phyloP scores from a whole-genome alignment of 2,329 filamentous ascomycete genomes.

The Venturia pyrina region DNA sequence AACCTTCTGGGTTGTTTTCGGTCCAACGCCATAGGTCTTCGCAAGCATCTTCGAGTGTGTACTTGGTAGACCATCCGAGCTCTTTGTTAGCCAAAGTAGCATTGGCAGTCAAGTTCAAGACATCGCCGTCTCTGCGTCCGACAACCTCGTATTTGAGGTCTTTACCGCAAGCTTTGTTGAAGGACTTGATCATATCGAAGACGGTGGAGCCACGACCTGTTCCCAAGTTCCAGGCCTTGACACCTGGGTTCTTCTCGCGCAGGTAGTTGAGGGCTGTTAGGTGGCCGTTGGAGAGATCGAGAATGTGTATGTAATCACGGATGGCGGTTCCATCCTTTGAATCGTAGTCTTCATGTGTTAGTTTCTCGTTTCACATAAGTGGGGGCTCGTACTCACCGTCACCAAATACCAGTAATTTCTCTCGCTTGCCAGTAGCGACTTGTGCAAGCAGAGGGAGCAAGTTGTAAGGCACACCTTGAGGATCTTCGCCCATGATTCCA shows the following conservation, averaged over 20 bases:
- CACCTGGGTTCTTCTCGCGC: slow-evolving; percentile 71
- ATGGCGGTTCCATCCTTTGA: slow-evolving; percentile 90
- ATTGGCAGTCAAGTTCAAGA: slow-evolving; percentile 90
- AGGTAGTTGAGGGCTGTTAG: slow-evolving; percentile 85
- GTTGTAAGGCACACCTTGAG: slow-evolving; percentile 91
- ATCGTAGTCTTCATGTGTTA: slow-evolving; percentile 58
- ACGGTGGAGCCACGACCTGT: slow-evolving; percentile 92
- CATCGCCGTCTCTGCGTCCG: slow-evolving; percentile 73
- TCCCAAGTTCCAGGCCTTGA: slow-evolving; percentile 93
- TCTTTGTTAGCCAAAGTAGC: slow-evolving; percentile 78
- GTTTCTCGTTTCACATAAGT: slow-evolving; percentile 10
- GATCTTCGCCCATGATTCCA: slow-evolving; percentile 97
- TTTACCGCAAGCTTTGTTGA: slow-evolving; percentile 75
- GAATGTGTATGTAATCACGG: slow-evolving; percentile 95
- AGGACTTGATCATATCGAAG: slow-evolving; percentile 94
- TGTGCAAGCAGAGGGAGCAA: slow-evolving; percentile 87
- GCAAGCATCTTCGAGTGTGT: slow-evolving; percentile 86
- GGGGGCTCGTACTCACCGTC: slow-evolving; percentile 52
- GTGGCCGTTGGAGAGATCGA: slow-evolving; percentile 80
- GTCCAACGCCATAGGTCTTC: slow-evolving; percentile 96
- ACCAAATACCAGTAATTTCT: slow-evolving; percentile 90
- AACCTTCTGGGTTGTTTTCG: slow-evolving; percentile 90
- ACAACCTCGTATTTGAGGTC: slow-evolving; percentile 82
- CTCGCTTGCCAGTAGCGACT: slow-evolving; percentile 88
- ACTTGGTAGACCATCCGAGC: slow-evolving; percentile 83